Evolutionary conservation across 805 yeast genomes (phyloP).

Genomic region (Candida patagonica): DNA sequence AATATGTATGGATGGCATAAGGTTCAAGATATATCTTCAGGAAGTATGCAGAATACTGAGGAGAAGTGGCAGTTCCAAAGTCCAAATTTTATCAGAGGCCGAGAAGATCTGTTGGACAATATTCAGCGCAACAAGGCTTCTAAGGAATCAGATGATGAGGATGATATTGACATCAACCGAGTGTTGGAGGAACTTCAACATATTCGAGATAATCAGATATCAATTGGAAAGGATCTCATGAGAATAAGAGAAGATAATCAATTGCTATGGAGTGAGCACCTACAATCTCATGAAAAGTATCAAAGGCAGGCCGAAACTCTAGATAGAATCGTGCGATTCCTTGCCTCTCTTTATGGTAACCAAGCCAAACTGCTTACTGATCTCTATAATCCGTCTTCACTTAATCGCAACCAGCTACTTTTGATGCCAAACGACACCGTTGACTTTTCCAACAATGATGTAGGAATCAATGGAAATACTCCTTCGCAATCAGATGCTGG

Average conservation of each 20-base stretch:
- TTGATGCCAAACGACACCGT: constrained; percentile 8
- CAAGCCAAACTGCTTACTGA: constrained; percentile 40
- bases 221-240: constrained; percentile 75
- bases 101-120: constrained; percentile 77
- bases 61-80: constrained; percentile 87
- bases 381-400: constrained; percentile 10
- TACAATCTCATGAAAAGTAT: constrained; percentile 73
- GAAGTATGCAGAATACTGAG: constrained; percentile 42
- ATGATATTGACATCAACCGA: constrained; percentile 33
- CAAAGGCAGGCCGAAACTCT: constrained; percentile 79
- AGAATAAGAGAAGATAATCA: constrained; percentile 83
- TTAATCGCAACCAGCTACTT: constrained; percentile 8
- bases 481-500: neutral
- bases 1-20: constrained; percentile 99
- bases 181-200: constrained; percentile 64
- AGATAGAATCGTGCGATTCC: constrained; percentile 76
- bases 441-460: constrained; percentile 1
- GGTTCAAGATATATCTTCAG: constrained; percentile 83
- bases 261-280: constrained; percentile 83
- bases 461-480: neutral
- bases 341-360: constrained; percentile 73
- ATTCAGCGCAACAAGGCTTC: constrained; percentile 65
- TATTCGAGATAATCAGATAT: constrained; percentile 66
- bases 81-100: constrained; percentile 63
- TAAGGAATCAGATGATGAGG: constrained; percentile 34